Conservation (phyloP, 2,329 filamentous ascomycete genomes). For the Exserohilum turcica region DNA sequence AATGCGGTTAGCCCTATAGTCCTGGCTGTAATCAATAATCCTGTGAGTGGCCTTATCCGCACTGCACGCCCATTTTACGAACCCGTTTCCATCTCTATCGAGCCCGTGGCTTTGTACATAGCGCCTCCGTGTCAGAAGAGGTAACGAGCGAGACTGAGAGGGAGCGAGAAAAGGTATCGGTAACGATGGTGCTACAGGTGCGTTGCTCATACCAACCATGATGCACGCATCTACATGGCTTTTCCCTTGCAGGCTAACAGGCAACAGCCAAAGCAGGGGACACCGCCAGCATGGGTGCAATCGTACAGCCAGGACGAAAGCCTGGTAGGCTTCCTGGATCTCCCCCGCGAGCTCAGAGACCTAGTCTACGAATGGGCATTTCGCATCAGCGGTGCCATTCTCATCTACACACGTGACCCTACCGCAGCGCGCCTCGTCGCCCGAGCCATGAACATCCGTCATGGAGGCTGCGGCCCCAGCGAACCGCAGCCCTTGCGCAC, state of each 20-base stretch:
- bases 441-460: constrained; percentile 31
- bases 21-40: neutral
- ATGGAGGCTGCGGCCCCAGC: constrained; percentile 28
- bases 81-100: neutral
- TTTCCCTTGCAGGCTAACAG: neutral
- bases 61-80: neutral
- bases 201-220: neutral
- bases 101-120: neutral
- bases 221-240: neutral
- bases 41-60: neutral
- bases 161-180: neutral
- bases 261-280: neutral
- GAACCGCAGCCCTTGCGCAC: constrained; percentile 28
- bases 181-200: constrained; percentile 1
- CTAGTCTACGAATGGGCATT: constrained; percentile 32
- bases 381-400: constrained; percentile 33
- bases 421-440: constrained; percentile 16
- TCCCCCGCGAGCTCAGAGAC: constrained; percentile 41
- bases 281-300: neutral
- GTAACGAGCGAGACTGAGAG: neutral
- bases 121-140: neutral
- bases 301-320: neutral
- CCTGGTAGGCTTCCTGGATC: constrained; percentile 34
- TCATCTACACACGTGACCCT: constrained; percentile 31
- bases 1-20: neutral